phyloP scores from a whole-genome alignment of 208 protist genomes.

The Jaenimonas drosophilae region DNA sequence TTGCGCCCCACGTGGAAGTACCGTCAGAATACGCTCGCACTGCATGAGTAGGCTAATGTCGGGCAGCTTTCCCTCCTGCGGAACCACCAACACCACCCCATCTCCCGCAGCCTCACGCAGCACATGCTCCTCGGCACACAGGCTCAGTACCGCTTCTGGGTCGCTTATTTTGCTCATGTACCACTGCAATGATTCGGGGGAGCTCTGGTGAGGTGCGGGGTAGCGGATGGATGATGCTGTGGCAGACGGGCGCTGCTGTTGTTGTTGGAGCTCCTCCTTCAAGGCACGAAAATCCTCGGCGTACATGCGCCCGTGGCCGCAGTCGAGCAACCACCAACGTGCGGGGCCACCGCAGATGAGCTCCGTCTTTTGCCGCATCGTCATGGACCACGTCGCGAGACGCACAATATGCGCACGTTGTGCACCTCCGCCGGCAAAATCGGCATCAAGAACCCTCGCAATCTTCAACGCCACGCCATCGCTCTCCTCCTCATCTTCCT shows the following conservation, averaged over 20 bases:
- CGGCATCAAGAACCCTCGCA: slow-evolving; percentile 1
- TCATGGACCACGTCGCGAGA: slow-evolving; percentile 5
- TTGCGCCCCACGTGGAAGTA: slow-evolving; percentile 19
- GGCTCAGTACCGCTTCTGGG: slow-evolving; percentile 6
- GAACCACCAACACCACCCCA: slow-evolving; percentile 58
- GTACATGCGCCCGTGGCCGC: slow-evolving; percentile 55
- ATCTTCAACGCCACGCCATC: neutral
- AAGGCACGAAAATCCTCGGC: neutral
- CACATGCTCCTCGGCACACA: slow-evolving; percentile 36
- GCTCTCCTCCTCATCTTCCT: neutral
- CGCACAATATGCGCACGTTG: neutral
- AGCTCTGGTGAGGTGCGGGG: slow-evolving; percentile 5
- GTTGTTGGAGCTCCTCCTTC: slow-evolving; percentile 1
- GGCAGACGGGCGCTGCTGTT: neutral
- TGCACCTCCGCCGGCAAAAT: too few relatives aligned
- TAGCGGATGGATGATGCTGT: neutral
- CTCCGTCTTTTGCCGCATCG: slow-evolving; percentile 9
- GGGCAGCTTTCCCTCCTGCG: slow-evolving; percentile 74
- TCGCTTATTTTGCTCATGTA: slow-evolving; percentile 14
- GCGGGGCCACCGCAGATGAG: slow-evolving; percentile 3
- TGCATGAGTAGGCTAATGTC: slow-evolving; percentile 39
- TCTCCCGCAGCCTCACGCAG: slow-evolving; percentile 12
- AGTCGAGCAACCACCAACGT: slow-evolving; percentile 65
- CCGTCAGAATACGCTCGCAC: slow-evolving; percentile 40
- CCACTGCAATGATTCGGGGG: slow-evolving; percentile 18